Conservation (phyloP, 495 filamentous ascomycete species). For the Venustampulla echinocandica region DNA sequence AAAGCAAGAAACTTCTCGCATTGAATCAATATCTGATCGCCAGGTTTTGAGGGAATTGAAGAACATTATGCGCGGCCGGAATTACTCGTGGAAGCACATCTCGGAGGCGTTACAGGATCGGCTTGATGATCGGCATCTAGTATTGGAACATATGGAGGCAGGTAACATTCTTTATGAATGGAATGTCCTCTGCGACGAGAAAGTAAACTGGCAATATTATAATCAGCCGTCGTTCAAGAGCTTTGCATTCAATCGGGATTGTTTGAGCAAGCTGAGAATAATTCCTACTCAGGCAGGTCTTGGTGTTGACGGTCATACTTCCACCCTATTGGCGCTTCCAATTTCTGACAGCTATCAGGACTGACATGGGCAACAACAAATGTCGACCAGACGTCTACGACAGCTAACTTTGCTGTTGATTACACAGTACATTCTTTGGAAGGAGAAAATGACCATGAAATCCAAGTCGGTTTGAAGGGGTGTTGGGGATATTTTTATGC, state of each 20-base stretch:
- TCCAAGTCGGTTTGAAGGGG: not conserved
- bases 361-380: too few relatives aligned
- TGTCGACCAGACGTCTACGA: too few relatives aligned
- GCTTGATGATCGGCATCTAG: not conserved
- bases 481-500: not conserved
- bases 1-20: not conserved
- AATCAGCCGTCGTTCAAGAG: not conserved
- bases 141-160: not conserved
- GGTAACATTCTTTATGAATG: constrained; percentile 8
- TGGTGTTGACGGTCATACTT: constrained; percentile 3
- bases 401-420: too few relatives aligned
- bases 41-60: not conserved
- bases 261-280: constrained; percentile 5
- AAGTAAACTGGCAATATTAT: not conserved
- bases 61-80: not conserved
- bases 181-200: constrained; percentile 8
- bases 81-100: constrained; percentile 6
- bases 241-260: constrained; percentile 3
- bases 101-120: not conserved
- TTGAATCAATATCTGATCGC: not conserved
- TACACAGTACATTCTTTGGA: too few relatives aligned
- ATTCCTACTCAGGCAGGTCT: constrained; percentile 4
- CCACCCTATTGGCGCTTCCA: too few relatives aligned
- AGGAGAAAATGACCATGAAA: too few relatives aligned
- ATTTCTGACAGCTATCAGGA: too few relatives aligned